These are phyloP conservation scores for Teunomyces atbi DNA, from an alignment of 805 yeast species.

Conservation along the genomic window DNA sequence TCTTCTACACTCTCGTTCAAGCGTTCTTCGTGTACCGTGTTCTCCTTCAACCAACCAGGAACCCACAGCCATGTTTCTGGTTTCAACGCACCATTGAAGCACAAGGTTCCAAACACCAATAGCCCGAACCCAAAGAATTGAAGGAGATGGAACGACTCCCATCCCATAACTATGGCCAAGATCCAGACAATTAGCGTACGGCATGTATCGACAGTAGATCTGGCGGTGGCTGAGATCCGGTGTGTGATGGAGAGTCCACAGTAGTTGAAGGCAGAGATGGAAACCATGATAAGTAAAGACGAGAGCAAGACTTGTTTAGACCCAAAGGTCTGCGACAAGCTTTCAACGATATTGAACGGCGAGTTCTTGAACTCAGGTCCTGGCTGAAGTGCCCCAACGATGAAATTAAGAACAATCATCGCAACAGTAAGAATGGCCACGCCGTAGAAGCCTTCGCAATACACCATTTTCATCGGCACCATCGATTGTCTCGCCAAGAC, in stretches of 20 bases:
- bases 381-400: slow-evolving; percentile 33
- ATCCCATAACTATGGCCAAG: slow-evolving; percentile 64
- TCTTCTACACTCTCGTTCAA: background rate
- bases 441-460: slow-evolving; percentile 74
- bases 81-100: slow-evolving; percentile 68
- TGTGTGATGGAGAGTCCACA: slow-evolving; percentile 71
- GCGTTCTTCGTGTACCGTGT: background rate
- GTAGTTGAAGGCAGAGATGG: slow-evolving; percentile 69
- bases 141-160: slow-evolving; percentile 66
- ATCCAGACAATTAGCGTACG: slow-evolving; percentile 76
- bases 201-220: slow-evolving; percentile 77
- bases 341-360: slow-evolving; percentile 53
- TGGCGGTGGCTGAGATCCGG: slow-evolving; percentile 66
- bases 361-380: slow-evolving; percentile 42
- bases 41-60: slow-evolving; percentile 44
- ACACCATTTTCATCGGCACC: slow-evolving; percentile 65
- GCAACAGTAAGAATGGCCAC: slow-evolving; percentile 40
- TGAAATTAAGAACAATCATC: slow-evolving; percentile 44
- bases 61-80: slow-evolving; percentile 48
- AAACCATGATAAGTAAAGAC: slow-evolving; percentile 65
- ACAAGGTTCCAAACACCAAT: slow-evolving; percentile 68
- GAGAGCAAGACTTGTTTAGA: slow-evolving; percentile 45
- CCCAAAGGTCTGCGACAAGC: slow-evolving; percentile 48
- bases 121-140: slow-evolving; percentile 64
- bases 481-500: slow-evolving; percentile 52